These are phyloP conservation scores for Ascochyta pisi DNA, from an alignment of 2,329 filamentous ascomycete genomes.

Conservation along the genomic window DNA sequence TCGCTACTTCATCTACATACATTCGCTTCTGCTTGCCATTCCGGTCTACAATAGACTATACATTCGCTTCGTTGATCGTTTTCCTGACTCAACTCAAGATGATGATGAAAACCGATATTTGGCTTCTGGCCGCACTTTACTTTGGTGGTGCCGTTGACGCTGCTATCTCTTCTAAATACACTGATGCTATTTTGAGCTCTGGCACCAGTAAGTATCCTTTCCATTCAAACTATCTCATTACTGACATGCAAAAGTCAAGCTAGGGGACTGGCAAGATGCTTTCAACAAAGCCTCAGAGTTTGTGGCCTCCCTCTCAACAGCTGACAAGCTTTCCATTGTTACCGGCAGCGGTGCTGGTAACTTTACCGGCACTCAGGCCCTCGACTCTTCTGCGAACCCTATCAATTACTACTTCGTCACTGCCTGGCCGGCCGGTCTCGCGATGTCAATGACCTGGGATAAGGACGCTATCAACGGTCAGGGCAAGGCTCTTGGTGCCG, in stretches of 20 bases:
- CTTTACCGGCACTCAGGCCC: conserved; percentile 11
- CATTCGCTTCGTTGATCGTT: not conserved
- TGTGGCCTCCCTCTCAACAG: conserved; percentile 45
- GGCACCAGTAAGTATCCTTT: conserved; percentile 3
- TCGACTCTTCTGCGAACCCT: conserved; percentile 16
- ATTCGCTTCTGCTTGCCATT: conserved; percentile 3
- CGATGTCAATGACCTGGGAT: conserved; percentile 38
- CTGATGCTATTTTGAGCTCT: conserved; percentile 13
- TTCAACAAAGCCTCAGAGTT: conserved; percentile 45
- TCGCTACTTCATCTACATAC: not conserved
- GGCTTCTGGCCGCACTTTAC: conserved; percentile 14
- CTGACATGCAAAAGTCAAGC: conserved; percentile 8
- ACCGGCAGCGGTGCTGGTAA: conserved; percentile 24
- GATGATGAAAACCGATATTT: conserved; percentile 9
- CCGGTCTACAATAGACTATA: not conserved
- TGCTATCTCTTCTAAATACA: conserved; percentile 13
- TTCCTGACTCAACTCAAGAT: not conserved
- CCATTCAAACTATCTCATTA: not conserved
- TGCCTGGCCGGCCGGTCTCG: conserved; percentile 32
- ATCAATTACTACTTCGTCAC: conserved; percentile 31
- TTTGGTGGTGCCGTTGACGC: conserved; percentile 12
- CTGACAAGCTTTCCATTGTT: conserved; percentile 50
- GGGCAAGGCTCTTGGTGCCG: conserved; percentile 21
- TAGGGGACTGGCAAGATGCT: conserved; percentile 26
- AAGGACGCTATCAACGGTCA: conserved; percentile 20